Conservation (phyloP, 1,284 basidiomycete species). For the Ceratobasidium sp. region DNA sequence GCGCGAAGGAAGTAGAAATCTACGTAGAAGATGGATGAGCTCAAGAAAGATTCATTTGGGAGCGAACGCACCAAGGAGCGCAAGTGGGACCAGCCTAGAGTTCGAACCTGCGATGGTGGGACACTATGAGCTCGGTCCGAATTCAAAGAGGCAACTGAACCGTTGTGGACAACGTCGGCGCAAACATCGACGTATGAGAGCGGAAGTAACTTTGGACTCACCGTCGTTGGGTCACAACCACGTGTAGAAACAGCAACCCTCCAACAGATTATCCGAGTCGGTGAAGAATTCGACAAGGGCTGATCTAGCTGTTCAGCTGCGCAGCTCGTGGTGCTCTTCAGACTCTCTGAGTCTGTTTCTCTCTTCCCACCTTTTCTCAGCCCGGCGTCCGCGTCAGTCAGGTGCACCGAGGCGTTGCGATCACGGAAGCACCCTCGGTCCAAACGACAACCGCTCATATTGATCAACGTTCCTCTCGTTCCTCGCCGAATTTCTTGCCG, state of each 20-base stretch:
- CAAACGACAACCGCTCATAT: conserved; percentile 20
- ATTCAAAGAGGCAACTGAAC: not conserved
- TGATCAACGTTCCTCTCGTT: conserved; percentile 32
- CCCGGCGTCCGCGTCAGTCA: too few relatives aligned
- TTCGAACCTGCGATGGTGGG: conserved; percentile 11
- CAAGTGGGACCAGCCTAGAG: conserved; percentile 34
- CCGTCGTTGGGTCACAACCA: conserved; percentile 26
- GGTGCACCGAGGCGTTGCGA: conserved; percentile 27
- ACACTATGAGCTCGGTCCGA: not conserved
- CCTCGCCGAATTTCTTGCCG: conserved; percentile 33
- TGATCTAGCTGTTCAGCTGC: too few relatives aligned
- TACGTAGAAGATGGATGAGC: not conserved
- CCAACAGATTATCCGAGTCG: conserved; percentile 30
- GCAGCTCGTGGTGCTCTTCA: conserved; percentile 15
- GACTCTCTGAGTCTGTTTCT: not conserved
- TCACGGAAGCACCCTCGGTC: conserved; percentile 25
- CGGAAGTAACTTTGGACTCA: conserved; percentile 21
- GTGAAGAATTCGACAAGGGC: too few relatives aligned
- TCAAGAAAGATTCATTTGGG: conserved; percentile 1
- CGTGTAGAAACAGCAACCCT: conserved; percentile 28
- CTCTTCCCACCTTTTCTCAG: conserved; percentile 24
- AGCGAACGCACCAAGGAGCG: conserved; percentile 29
- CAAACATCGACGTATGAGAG: not conserved
- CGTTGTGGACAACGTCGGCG: not conserved
- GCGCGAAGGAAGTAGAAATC: conserved; percentile 27